Percentiles rank a stretch among this genome's conserved stretches.
Evolutionary conservation across 1,284 basidiomycete species (phyloP).

Genomic region (Baeospora myosura): DNA sequence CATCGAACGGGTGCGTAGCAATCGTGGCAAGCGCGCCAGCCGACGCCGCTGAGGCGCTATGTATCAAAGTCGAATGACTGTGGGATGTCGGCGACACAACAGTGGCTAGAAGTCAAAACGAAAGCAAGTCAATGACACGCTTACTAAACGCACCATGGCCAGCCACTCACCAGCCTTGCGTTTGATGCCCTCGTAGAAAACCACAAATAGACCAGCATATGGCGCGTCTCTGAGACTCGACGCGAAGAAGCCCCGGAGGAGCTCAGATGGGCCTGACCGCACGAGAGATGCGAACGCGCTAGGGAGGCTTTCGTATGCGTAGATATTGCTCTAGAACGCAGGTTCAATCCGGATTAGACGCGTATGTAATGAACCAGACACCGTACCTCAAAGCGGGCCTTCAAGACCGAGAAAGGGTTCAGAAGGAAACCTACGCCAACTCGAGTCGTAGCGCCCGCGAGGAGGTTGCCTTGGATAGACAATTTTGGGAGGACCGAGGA

Average conservation of each 20-base stretch:
- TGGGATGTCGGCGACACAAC: constrained; percentile 7
- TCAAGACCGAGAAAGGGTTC: constrained; percentile 92
- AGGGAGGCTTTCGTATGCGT: constrained; percentile 63
- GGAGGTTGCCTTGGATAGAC: constrained; percentile 74
- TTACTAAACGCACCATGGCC: not conserved
- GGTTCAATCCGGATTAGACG: constrained; percentile 8
- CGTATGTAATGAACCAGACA: not conserved
- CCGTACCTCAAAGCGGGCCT: constrained; percentile 88
- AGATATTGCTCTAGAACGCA: constrained; percentile 63
- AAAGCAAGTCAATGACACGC: not conserved
- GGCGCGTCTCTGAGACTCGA: constrained; percentile 92
- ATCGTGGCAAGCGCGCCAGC: constrained; percentile 80
- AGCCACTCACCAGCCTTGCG: constrained; percentile 49
- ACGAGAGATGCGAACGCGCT: constrained; percentile 58
- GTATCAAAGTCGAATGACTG: constrained; percentile 30
- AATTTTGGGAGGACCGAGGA: constrained; percentile 72
- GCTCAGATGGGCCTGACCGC: constrained; percentile 70
- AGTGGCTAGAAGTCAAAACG: constrained; percentile 1
- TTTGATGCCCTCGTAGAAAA: constrained; percentile 86
- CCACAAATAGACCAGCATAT: constrained; percentile 90
- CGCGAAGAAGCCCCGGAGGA: constrained; percentile 85
- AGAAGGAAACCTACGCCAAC: constrained; percentile 82
- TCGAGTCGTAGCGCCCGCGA: constrained; percentile 84
- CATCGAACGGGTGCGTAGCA: constrained; percentile 84
- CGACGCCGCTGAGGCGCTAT: constrained; percentile 59